These are phyloP conservation scores for Clausena lansium DNA, from an alignment of 345 rosid species.

Conservation along the genomic window DNA sequence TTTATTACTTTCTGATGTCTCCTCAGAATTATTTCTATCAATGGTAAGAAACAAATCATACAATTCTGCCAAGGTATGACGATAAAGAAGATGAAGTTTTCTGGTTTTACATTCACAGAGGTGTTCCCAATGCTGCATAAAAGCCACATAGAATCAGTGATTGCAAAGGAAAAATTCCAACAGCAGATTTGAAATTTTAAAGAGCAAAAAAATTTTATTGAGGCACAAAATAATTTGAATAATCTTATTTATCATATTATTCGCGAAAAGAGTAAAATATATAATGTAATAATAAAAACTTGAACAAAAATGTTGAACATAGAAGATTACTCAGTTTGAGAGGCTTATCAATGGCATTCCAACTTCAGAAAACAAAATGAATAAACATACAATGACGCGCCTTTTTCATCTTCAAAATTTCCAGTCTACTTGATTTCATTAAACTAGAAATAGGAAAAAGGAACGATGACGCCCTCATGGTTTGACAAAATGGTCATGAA, in stretches of 20 bases:
- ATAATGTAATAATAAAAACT: not conserved
- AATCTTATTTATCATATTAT: not conserved
- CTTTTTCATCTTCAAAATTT: not conserved
- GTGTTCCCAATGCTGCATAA: slow-evolving; percentile 82
- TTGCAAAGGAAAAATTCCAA: not conserved
- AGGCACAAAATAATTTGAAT: not conserved
- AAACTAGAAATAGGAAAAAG: not conserved
- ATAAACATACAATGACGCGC: not conserved
- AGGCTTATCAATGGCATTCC: not conserved
- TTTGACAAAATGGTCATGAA: too few relatives aligned
- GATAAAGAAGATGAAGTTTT: slow-evolving; percentile 68
- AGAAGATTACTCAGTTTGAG: not conserved
- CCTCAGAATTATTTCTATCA: slow-evolving; percentile 35
- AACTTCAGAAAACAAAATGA: not conserved
- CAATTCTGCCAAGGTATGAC: slow-evolving; percentile 75
- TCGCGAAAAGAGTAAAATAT: not conserved
- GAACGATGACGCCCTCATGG: too few relatives aligned
- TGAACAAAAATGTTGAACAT: not conserved
- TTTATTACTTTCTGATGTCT: slow-evolving; percentile 32
- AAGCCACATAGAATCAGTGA: slow-evolving; percentile 21
- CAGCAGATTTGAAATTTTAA: not conserved
- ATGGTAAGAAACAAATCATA: slow-evolving; percentile 45
- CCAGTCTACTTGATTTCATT: not conserved
- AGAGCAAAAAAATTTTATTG: not conserved
- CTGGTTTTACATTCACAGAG: slow-evolving; percentile 85